Conservation (phyloP, 2,329 filamentous ascomycete species). For the Alternaria incomplexa region DNA sequence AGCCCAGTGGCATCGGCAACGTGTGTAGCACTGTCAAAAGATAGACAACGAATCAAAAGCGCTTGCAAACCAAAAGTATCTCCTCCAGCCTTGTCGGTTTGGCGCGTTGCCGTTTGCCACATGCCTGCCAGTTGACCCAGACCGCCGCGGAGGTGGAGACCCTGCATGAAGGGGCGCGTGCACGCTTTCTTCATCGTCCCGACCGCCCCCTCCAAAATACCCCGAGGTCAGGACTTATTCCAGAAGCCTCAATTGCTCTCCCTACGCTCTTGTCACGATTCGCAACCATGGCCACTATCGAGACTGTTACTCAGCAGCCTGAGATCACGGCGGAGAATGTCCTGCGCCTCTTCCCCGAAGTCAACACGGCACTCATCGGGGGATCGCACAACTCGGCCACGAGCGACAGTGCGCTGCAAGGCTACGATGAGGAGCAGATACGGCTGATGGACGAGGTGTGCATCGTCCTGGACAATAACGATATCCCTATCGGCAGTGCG, state of each 20-base stretch:
- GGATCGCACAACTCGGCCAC: constrained; percentile 65
- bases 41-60: constrained; percentile 2
- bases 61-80: background rate
- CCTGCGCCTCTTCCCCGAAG: constrained; percentile 86
- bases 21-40: background rate
- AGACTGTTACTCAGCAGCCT: constrained; percentile 52
- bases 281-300: constrained; percentile 42
- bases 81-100: background rate
- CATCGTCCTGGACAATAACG: constrained; percentile 93
- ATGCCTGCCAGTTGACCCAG: background rate
- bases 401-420: constrained; percentile 74
- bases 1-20: constrained; percentile 3
- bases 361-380: constrained; percentile 66
- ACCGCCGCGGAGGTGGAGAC: constrained; percentile 4
- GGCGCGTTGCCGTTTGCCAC: background rate
- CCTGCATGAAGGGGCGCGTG: constrained; percentile 4
- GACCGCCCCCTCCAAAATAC: constrained; percentile 2
- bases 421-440: constrained; percentile 97
- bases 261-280: background rate
- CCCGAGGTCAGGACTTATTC: background rate
- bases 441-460: constrained; percentile 98
- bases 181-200: constrained; percentile 2
- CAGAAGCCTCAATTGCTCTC: constrained; percentile 5
- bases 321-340: constrained; percentile 86
- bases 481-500: constrained; percentile 90